phyloP scores from a whole-genome alignment of 148 eudicot genomes.

The Rhododendron kiyosumense region DNA sequence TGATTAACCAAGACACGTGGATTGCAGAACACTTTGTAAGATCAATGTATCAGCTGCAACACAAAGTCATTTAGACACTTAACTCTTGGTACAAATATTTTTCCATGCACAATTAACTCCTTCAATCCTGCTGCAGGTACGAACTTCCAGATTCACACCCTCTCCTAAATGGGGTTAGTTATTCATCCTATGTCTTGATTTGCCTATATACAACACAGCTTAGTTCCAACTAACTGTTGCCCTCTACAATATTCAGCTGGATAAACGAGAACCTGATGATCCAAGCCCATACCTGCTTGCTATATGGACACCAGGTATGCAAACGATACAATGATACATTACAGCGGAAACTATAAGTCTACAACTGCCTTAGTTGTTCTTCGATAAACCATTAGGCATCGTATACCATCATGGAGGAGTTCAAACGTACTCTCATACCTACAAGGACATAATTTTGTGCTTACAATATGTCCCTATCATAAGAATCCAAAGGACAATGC shows the following conservation, averaged over 20 bases:
- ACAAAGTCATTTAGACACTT: not conserved
- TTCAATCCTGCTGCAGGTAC: slow-evolving; percentile 42
- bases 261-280: slow-evolving; percentile 67
- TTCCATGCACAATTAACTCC: slow-evolving; percentile 7
- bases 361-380: not conserved
- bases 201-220: not conserved
- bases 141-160: slow-evolving; percentile 70
- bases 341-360: not conserved
- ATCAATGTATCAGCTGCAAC: not conserved
- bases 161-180: slow-evolving; percentile 51
- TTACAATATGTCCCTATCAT: not conserved
- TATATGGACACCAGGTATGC: slow-evolving; percentile 69
- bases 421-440: not conserved
- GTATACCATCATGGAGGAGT: not conserved
- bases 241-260: slow-evolving; percentile 34
- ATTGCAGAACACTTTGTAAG: not conserved
- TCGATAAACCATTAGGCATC: not conserved
- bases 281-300: slow-evolving; percentile 80
- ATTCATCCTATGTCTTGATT: not conserved
- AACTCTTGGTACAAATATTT: not conserved
- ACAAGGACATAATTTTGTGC: not conserved
- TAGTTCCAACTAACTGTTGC: slow-evolving; percentile 11
- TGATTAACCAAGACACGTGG: not conserved
- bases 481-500: not conserved
- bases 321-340: not conserved